Conservation (phyloP, 495 filamentous ascomycete genomes). For the Podospora didyma region DNA sequence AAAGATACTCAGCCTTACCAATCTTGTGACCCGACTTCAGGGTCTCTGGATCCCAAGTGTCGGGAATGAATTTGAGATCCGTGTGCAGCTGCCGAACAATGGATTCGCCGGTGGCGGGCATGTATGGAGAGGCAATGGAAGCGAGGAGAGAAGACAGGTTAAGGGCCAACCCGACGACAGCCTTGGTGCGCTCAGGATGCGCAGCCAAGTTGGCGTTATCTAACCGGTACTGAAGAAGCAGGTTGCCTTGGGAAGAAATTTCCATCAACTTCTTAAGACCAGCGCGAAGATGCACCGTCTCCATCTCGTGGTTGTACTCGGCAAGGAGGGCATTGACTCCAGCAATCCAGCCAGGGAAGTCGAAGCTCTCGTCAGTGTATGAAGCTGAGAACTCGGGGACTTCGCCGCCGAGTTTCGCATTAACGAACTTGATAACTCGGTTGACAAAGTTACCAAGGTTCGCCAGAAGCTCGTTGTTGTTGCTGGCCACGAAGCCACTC, state of each 20-base stretch:
- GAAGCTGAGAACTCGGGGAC: slow-evolving; percentile 61
- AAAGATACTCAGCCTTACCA: slow-evolving; percentile 77
- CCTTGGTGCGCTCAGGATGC: slow-evolving; percentile 67
- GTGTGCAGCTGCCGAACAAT: slow-evolving; percentile 73
- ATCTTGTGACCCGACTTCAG: slow-evolving; percentile 74
- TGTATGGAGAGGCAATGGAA: slow-evolving; percentile 72
- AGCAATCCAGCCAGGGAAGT: slow-evolving; percentile 37
- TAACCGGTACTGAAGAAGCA: slow-evolving; percentile 76
- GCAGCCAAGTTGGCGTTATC: slow-evolving; percentile 70
- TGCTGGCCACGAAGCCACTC: slow-evolving; percentile 71
- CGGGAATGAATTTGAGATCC: slow-evolving; percentile 55
- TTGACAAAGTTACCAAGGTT: slow-evolving; percentile 95
- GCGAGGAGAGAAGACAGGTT: slow-evolving; percentile 81
- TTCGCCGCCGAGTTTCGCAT: slow-evolving; percentile 64
- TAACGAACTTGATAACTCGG: slow-evolving; percentile 86
- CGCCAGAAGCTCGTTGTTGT: slow-evolving; percentile 86
- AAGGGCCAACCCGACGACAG: slow-evolving; percentile 76
- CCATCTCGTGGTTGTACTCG: slow-evolving; percentile 69
- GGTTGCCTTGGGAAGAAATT: slow-evolving; percentile 55
- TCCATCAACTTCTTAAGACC: slow-evolving; percentile 64
- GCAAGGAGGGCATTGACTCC: slow-evolving; percentile 59
- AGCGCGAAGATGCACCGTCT: slow-evolving; percentile 69
- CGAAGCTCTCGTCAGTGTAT: slow-evolving; percentile 51
- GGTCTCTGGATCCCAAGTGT: slow-evolving; percentile 58
- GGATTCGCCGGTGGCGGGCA: slow-evolving; percentile 71